Evolutionary conservation across 345 rosid species (phyloP).

Genomic region (Microcos paniculata): DNA sequence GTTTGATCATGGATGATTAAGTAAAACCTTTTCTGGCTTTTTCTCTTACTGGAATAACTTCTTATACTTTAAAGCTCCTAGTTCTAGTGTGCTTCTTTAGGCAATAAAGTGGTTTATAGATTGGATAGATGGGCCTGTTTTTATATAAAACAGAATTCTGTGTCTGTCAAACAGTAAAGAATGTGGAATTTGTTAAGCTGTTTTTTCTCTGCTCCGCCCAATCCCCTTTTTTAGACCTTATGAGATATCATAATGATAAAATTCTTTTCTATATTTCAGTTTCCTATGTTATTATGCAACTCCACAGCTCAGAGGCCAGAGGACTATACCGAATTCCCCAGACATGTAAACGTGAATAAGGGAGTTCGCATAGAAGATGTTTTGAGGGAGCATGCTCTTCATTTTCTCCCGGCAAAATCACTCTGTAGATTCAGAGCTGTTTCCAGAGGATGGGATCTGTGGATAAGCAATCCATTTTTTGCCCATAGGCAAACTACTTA

Average conservation of each 20-base stretch:
- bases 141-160: background rate
- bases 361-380: conserved; percentile 35
- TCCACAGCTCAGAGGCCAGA: background rate
- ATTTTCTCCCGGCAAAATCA: conserved; percentile 48
- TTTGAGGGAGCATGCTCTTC: conserved; percentile 40
- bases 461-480: conserved; percentile 36
- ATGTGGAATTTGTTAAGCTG: conserved; percentile 2
- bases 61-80: background rate
- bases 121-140: background rate
- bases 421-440: conserved; percentile 31
- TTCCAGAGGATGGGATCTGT: conserved; percentile 41
- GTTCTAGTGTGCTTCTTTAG: background rate
- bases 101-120: background rate
- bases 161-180: background rate
- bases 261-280: background rate
- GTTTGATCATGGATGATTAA: background rate
- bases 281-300: background rate
- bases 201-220: background rate
- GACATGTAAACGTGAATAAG: background rate
- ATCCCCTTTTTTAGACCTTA: background rate
- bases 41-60: background rate
- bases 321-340: background rate
- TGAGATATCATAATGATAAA: background rate
- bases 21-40: background rate
- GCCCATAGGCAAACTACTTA: conserved; percentile 38